Evolutionary conservation across 1,284 basidiomycete species (phyloP).

Genomic region (Vanrija pseudolonga): DNA sequence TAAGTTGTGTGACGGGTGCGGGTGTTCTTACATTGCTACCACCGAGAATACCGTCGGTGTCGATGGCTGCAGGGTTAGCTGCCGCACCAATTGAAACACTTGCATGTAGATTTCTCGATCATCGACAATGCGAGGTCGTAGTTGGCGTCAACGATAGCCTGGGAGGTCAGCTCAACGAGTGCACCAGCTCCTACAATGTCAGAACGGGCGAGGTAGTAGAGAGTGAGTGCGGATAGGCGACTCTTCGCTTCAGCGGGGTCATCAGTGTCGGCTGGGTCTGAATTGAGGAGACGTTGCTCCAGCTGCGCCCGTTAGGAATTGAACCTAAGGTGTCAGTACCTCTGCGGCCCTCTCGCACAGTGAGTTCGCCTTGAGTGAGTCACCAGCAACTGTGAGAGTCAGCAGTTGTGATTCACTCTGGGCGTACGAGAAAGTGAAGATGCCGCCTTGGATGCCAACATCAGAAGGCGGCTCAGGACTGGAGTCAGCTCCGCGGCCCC

Average conservation of each 20-base stretch:
- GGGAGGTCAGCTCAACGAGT: neutral
- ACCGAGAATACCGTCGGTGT: too few species aligned
- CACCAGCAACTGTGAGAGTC: neutral
- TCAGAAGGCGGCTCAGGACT: conserved; percentile 8
- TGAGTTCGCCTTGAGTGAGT: neutral
- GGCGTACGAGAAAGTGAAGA: neutral
- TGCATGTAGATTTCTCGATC: conserved; percentile 3
- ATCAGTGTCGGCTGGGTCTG: neutral
- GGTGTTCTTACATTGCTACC: too few species aligned
- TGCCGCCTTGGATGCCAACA: neutral
- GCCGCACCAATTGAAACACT: neutral
- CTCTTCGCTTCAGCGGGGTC: neutral
- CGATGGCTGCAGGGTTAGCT: neutral
- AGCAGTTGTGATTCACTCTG: neutral
- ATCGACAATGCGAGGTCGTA: conserved; percentile 3
- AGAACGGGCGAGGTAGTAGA: conserved; percentile 7
- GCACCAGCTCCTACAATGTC: neutral
- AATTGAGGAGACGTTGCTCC: neutral
- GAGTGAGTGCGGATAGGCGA: neutral
- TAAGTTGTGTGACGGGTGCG: too few species aligned
- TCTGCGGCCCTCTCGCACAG: conserved; percentile 1
- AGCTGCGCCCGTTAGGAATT: neutral
- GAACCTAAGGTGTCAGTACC: neutral
- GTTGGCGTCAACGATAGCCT: conserved; percentile 4
- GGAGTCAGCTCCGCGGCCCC: neutral